phyloP scores from a whole-genome alignment of 2,329 filamentous ascomycete species.

The Hortaea werneckii region DNA sequence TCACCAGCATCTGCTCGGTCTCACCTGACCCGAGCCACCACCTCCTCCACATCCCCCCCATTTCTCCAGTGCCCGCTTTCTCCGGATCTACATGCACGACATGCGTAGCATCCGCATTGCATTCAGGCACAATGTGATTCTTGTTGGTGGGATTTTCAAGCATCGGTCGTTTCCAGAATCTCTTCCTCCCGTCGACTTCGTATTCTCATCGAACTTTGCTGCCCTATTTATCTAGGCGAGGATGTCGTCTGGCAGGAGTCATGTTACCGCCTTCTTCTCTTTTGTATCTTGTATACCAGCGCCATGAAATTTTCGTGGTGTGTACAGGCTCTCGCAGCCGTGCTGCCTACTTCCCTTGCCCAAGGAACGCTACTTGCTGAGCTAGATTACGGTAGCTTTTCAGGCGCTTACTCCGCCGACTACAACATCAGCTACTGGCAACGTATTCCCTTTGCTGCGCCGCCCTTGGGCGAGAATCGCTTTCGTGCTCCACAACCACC shows the following conservation, averaged over 20 bases:
- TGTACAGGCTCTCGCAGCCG: not conserved
- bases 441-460: constrained; percentile 45
- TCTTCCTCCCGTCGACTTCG: not conserved
- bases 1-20: not conserved
- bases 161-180: not conserved
- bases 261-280: not conserved
- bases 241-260: not conserved
- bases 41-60: not conserved
- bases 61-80: not conserved
- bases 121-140: not conserved
- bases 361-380: constrained; percentile 1
- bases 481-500: constrained; percentile 53
- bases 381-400: constrained; percentile 15
- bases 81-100: not conserved
- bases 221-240: not conserved
- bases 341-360: not conserved
- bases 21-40: not conserved
- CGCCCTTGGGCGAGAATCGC: constrained; percentile 47
- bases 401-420: constrained; percentile 9
- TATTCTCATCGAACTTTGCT: not conserved
- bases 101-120: not conserved
- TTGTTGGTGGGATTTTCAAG: not conserved
- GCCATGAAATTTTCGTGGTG: not conserved
- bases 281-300: not conserved
- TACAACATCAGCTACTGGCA: constrained; percentile 23